These are phyloP conservation scores for Fusarium sp. DNA, from an alignment of 2,329 filamentous ascomycete species.

Conservation along the genomic window DNA sequence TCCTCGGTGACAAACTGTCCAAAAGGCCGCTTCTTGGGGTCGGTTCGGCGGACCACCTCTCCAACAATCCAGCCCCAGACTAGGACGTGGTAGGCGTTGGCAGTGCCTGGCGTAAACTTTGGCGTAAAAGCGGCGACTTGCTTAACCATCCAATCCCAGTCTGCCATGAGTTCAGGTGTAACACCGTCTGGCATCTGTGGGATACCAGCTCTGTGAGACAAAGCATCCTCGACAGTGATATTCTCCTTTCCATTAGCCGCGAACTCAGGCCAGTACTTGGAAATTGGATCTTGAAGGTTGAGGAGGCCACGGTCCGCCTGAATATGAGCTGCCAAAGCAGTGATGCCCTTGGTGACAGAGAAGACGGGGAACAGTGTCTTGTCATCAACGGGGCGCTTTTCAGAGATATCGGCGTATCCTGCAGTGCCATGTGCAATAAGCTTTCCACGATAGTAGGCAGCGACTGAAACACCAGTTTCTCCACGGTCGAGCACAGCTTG, in stretches of 20 bases:
- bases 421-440: slow-evolving; percentile 3
- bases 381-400: background rate
- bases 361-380: slow-evolving; percentile 21
- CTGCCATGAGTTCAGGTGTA: slow-evolving; percentile 11
- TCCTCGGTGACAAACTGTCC: slow-evolving; percentile 9
- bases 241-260: slow-evolving; percentile 20
- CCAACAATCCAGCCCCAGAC: slow-evolving; percentile 17
- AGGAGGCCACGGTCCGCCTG: slow-evolving; percentile 20
- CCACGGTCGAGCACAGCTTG: background rate
- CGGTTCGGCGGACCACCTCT: slow-evolving; percentile 4
- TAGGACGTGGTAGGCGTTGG: slow-evolving; percentile 12
- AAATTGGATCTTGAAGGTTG: background rate
- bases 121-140: background rate
- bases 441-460: background rate
- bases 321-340: slow-evolving; percentile 20
- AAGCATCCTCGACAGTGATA: slow-evolving; percentile 1
- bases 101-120: background rate
- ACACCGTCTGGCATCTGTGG: slow-evolving; percentile 19
- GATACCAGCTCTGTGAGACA: slow-evolving; percentile 20
- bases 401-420: background rate
- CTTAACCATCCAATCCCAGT: slow-evolving; percentile 18
- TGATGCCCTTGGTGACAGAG: slow-evolving; percentile 26
- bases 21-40: slow-evolving; percentile 3
- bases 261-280: slow-evolving; percentile 32
- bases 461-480: background rate